Evolutionary conservation across 345 rosid species (phyloP).

Genomic region (Boechera divaricarpa): DNA sequence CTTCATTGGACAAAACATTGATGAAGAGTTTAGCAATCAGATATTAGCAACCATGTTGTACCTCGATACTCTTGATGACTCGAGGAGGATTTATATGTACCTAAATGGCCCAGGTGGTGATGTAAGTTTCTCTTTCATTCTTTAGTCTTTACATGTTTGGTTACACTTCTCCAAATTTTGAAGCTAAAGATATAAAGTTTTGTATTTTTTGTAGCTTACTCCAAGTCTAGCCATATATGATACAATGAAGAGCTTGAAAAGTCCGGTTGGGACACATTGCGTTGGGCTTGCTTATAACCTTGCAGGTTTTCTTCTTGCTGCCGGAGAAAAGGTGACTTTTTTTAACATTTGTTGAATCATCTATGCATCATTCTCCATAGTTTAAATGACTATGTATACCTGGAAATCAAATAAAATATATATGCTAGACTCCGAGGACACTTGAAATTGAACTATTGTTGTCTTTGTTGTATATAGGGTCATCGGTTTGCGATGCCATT

Average conservation of each 20-base stretch:
- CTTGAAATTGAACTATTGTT: background rate
- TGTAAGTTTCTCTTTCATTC: conserved; percentile 52
- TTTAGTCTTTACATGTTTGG: conserved; percentile 17
- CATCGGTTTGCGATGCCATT: conserved; percentile 75
- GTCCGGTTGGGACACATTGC: conserved; percentile 77
- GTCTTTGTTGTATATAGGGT: conserved; percentile 50
- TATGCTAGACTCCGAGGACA: background rate
- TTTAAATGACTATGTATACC: background rate
- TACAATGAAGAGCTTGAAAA: conserved; percentile 84
- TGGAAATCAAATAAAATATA: background rate
- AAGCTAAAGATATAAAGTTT: conserved; percentile 8
- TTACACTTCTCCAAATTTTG: background rate
- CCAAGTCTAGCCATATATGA: conserved; percentile 87
- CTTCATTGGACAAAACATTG: conserved; percentile 77
- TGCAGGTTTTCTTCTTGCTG: conserved; percentile 86
- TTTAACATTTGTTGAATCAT: background rate
- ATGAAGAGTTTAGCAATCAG: conserved; percentile 89
- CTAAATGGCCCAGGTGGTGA: conserved; percentile 92
- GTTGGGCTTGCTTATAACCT: conserved; percentile 83
- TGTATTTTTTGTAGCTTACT: conserved; percentile 62
- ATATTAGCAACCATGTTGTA: conserved; percentile 90
- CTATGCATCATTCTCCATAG: conserved; percentile 1
- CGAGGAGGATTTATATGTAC: conserved; percentile 66
- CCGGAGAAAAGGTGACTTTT: conserved; percentile 80
- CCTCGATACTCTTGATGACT: conserved; percentile 82